Evolutionary conservation across 2,329 filamentous ascomycete species (phyloP).

Genomic region (Colletotrichum navitas): DNA sequence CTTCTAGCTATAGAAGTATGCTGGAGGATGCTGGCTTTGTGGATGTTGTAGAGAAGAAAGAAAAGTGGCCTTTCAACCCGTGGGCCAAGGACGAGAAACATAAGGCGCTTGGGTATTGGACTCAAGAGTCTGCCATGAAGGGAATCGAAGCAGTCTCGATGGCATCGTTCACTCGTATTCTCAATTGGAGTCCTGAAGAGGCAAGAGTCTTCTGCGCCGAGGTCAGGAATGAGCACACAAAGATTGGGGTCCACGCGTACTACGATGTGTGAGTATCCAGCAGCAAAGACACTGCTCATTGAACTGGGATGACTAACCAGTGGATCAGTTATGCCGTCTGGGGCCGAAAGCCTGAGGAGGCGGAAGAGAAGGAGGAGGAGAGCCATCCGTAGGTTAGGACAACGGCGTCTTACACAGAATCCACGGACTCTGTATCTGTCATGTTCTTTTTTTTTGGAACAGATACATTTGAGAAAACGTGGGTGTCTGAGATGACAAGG

Average conservation of each 20-base stretch:
- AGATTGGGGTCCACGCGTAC: slow-evolving; percentile 52
- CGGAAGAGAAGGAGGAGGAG: slow-evolving; percentile 9
- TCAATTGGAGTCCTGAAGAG: slow-evolving; percentile 51
- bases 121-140: slow-evolving; percentile 47
- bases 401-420: not conserved
- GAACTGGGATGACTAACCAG: not conserved
- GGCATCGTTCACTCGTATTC: slow-evolving; percentile 50
- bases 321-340: slow-evolving; percentile 18
- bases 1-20: slow-evolving; percentile 52
- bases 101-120: slow-evolving; percentile 59
- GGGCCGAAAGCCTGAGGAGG: slow-evolving; percentile 30
- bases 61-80: slow-evolving; percentile 62
- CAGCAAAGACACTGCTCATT: rapidly evolving
- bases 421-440: no score
- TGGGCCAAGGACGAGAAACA: slow-evolving; percentile 65
- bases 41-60: slow-evolving; percentile 58
- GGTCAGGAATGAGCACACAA: slow-evolving; percentile 51
- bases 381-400: not conserved
- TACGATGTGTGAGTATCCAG: slow-evolving; percentile 52
- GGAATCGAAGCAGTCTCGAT: slow-evolving; percentile 51
- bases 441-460: not conserved
- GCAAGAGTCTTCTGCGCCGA: slow-evolving; percentile 50
- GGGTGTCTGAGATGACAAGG: not conserved
- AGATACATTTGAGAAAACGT: rapidly evolving
- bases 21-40: slow-evolving; percentile 60